phyloP scores from a whole-genome alignment of 2,329 filamentous ascomycete genomes.

The Byssochlamys sp. region DNA sequence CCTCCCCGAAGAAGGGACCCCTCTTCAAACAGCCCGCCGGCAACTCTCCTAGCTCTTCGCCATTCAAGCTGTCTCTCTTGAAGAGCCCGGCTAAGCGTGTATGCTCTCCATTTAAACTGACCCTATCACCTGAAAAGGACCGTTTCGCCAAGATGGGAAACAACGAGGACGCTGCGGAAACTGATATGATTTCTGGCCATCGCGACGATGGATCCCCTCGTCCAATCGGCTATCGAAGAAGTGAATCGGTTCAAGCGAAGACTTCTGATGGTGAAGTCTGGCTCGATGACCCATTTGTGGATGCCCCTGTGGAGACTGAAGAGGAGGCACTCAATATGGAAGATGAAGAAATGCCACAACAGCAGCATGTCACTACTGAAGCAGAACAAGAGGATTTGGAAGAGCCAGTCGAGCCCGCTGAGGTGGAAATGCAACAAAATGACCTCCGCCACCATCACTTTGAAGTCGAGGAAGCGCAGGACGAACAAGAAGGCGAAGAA shows the following conservation, averaged over 20 bases:
- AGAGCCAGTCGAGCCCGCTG: not conserved
- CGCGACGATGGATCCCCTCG: not conserved
- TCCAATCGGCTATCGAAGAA: not conserved
- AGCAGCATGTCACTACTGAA: conserved; percentile 6
- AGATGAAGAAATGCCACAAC: not conserved
- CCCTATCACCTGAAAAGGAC: not conserved
- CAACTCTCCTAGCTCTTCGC: conserved; percentile 22
- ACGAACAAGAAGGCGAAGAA: not conserved
- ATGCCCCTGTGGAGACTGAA: not conserved
- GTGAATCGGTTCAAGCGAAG: not conserved
- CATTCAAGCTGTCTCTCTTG: conserved; percentile 29
- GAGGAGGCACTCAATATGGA: conserved; percentile 1
- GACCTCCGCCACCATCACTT: not conserved
- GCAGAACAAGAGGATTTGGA: conserved; percentile 5
- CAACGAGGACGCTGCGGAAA: not conserved
- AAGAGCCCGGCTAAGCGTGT: conserved; percentile 37
- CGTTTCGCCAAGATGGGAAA: not conserved
- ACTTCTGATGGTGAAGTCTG: not conserved
- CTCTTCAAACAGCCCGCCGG: conserved; percentile 18
- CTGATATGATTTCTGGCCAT: not conserved
- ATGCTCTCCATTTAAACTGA: not conserved
- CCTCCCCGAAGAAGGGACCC: conserved; percentile 34
- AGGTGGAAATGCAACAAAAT: not conserved
- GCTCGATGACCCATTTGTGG: conserved; percentile 6
- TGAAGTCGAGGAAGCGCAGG: conserved; percentile 1